These are phyloP conservation scores for Cucumis melo DNA, from an alignment of 306 rosid species.

Conservation along the genomic window DNA sequence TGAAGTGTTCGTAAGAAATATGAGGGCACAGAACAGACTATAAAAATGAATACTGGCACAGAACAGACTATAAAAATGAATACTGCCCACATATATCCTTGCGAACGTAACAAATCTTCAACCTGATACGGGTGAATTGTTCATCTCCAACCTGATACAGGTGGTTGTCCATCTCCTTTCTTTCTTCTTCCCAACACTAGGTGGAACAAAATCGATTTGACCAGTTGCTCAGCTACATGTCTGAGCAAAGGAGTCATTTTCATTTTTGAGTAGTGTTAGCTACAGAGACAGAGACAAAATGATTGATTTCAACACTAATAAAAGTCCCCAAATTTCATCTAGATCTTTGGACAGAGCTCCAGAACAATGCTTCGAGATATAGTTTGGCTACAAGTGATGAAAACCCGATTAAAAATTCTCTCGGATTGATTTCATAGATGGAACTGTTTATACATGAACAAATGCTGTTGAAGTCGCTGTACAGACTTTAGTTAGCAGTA, in stretches of 20 bases:
- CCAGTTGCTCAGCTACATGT: too few relatives aligned
- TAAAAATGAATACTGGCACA: background rate
- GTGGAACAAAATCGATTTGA: too few relatives aligned
- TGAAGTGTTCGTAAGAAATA: background rate
- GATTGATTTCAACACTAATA: background rate
- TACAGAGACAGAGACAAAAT: background rate
- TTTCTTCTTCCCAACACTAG: background rate
- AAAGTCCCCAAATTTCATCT: background rate
- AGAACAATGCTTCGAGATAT: background rate
- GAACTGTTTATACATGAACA: conserved; percentile 6
- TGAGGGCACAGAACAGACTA: background rate
- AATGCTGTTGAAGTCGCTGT: conserved; percentile 7
- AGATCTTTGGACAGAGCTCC: background rate
- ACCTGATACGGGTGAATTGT: background rate
- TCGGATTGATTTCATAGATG: conserved; percentile 2
- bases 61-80: background rate
- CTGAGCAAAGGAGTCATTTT: too few relatives aligned
- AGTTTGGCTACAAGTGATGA: background rate
- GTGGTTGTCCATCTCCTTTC: background rate
- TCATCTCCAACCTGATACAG: background rate
- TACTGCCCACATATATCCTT: background rate
- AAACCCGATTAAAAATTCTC: background rate
- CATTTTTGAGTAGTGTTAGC: too few relatives aligned
- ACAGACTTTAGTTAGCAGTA: conserved; percentile 4
- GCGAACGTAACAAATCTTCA: background rate